Percentiles rank a stretch among this genome's conserved stretches.
Evolutionary conservation across 2,329 filamentous ascomycete genomes (phyloP).

Genomic region (Fusarium robinianum): DNA sequence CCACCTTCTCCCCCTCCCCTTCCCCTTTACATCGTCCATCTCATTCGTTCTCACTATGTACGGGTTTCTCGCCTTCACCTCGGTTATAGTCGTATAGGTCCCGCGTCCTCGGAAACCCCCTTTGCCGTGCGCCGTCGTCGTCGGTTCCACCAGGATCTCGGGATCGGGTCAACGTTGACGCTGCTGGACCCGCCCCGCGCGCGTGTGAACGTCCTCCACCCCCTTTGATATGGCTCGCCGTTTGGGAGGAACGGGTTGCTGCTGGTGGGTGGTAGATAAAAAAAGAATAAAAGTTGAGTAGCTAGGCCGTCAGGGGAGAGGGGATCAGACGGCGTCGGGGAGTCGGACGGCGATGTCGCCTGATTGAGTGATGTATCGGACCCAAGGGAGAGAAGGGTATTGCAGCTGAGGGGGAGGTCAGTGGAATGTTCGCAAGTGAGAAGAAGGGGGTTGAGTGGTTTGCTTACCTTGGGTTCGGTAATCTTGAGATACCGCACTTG

Average conservation of each 20-base stretch:
- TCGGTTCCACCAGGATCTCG: not conserved
- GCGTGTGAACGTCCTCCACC: too few species aligned
- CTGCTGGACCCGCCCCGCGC: slow-evolving; percentile 5
- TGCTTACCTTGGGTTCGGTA: slow-evolving; percentile 92
- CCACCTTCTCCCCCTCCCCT: slow-evolving; percentile 25
- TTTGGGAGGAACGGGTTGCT: slow-evolving; percentile 12
- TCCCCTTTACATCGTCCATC: slow-evolving; percentile 17
- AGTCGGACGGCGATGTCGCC: slow-evolving; percentile 94
- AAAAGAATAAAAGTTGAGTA: not conserved
- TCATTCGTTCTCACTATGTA: slow-evolving; percentile 10
- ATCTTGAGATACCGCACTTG: slow-evolving; percentile 99
- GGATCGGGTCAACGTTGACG: not conserved
- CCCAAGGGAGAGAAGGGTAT: slow-evolving; percentile 98
- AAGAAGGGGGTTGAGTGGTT: not conserved
- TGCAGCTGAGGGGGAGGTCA: slow-evolving; percentile 67
- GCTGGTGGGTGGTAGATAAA: slow-evolving; percentile 8
- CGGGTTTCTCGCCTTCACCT: too few species aligned
- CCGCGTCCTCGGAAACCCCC: too few species aligned
- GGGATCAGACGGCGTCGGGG: slow-evolving; percentile 77
- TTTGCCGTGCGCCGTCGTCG: slow-evolving; percentile 1
- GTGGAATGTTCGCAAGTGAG: not conserved
- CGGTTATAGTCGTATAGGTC: too few species aligned
- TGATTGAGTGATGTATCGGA: slow-evolving; percentile 97
- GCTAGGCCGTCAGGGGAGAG: slow-evolving; percentile 1
- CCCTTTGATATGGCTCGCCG: slow-evolving; percentile 21